Conservation (phyloP, 176 grass and related monocot genomes). For the Triticum timopheevii region DNA sequence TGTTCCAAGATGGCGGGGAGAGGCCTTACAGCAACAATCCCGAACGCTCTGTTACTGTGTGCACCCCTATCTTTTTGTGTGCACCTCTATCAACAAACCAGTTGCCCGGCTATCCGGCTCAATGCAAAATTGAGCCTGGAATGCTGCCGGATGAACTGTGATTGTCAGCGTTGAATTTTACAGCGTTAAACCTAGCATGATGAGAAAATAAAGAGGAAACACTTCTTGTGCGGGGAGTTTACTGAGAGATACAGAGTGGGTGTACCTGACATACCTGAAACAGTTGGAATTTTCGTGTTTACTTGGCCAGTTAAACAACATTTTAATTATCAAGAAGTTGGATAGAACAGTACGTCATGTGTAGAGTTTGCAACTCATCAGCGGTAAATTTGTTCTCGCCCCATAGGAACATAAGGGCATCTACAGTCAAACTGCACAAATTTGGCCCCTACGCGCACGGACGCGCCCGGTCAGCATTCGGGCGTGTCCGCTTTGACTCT, state of each 20-base stretch:
- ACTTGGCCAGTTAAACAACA: background rate
- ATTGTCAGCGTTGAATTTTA: background rate
- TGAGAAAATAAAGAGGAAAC: background rate
- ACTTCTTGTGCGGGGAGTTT: constrained; percentile 13
- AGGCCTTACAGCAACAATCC: constrained; percentile 69
- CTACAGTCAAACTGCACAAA: no score
- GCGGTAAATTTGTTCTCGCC: no score
- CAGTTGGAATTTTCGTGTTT: background rate
- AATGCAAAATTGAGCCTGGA: constrained; percentile 76
- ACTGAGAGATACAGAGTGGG: constrained; percentile 76
- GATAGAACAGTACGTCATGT: background rate
- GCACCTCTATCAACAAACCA: constrained; percentile 55
- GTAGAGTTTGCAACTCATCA: no score
- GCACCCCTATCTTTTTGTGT: constrained; percentile 34
- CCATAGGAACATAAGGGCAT: no score
- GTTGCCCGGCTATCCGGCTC: constrained; percentile 68
- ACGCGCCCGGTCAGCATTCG: no score
- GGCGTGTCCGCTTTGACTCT: no score
- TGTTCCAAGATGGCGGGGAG: constrained; percentile 74
- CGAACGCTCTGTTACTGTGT: constrained; percentile 32
- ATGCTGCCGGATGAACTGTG: constrained; percentile 54
- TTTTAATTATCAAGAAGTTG: background rate
- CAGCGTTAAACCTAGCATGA: background rate
- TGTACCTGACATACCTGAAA: constrained; percentile 76
- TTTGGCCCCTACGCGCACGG: no score